phyloP scores from a whole-genome alignment of 352 stramenopile species.

The Phytophthora tubulina region DNA sequence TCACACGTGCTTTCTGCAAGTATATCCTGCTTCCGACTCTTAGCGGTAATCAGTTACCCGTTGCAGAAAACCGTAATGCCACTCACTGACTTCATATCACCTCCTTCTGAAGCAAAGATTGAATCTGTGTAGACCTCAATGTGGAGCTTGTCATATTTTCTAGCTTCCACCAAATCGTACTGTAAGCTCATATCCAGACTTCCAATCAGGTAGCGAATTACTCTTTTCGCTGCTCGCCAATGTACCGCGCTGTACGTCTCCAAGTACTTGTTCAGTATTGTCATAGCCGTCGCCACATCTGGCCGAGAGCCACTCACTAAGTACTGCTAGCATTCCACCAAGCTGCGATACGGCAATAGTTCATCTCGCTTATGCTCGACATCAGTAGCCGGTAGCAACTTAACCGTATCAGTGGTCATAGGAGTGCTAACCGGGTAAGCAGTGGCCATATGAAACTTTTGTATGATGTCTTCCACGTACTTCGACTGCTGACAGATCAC shows the following conservation, averaged over 20 bases:
- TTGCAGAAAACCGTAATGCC: too few relatives aligned
- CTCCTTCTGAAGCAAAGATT: too few relatives aligned
- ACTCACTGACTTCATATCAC: too few relatives aligned
- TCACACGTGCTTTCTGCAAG: too few relatives aligned
- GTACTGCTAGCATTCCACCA: background rate
- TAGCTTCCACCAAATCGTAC: too few relatives aligned
- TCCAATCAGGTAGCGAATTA: too few relatives aligned
- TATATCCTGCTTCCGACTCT: too few relatives aligned
- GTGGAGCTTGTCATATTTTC: too few relatives aligned
- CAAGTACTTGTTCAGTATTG: conserved; percentile 17
- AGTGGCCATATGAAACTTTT: background rate
- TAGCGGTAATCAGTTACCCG: too few relatives aligned
- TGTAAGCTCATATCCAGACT: too few relatives aligned
- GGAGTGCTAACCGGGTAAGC: conserved; percentile 10
- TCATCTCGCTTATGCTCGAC: conserved; percentile 13
- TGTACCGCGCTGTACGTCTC: background rate
- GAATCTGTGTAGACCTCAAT: too few relatives aligned
- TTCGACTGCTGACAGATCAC: background rate
- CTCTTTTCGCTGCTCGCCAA: too few relatives aligned
- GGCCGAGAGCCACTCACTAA: background rate
- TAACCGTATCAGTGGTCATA: conserved; percentile 21
- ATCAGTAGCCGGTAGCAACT: background rate
- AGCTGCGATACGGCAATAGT: background rate
- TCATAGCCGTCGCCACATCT: conserved; percentile 12
- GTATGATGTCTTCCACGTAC: background rate